Evolutionary conservation across 257 asterid genomes (phyloP), one percentile per base, ranked within the genome.

Genomic region (Linaria vulgaris): DNA sequence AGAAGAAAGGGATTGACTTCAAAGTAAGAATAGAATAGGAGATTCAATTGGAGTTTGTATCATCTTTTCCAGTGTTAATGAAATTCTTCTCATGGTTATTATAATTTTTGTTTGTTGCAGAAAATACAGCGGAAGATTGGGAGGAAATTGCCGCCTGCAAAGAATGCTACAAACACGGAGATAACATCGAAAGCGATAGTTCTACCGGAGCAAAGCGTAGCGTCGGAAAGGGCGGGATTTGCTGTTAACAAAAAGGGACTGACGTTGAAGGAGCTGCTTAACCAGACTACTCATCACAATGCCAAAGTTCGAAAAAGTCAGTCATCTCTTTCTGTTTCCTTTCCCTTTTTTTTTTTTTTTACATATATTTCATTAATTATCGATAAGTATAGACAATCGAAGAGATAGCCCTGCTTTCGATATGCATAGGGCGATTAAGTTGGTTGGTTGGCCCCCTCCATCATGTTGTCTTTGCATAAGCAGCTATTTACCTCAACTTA

Each of bases 241-340:
- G 94, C 97, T 5, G 85, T 86, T 57, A 90, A 91, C 75, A 89
- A 64, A 62, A 92, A 88, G 77, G 95, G 95, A 17, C 77, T 90
- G 84, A 90, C 97, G 27, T 61, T 94, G 46, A 94, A 94, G 83
- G 97, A 94, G 91, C 88, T 94, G 63, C 92, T 94, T 74, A 96
- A 94, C 73, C 99, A 94, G 62, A 82, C 96, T 12, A 82, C 91
- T 70, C 99, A 94, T 75, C 91, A 94, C 77, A 94, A 85, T 79
- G 80, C 91, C 12, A 90, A 87, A 86, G 89, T 81, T 66, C 95
- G 99, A 34, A 87, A 80, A 82, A 96, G 97, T 87, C 17, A 2
- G 38, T 16, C 59, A 12, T 31, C 34, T 34, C 44, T 15, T 56
- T 63, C 56, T 45, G 4, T 38, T 24, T 12, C 16, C 31, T 31